Evolutionary conservation across 2,329 filamentous ascomycete species (phyloP).

Genomic region (Bimuria novae-zelandiae): DNA sequence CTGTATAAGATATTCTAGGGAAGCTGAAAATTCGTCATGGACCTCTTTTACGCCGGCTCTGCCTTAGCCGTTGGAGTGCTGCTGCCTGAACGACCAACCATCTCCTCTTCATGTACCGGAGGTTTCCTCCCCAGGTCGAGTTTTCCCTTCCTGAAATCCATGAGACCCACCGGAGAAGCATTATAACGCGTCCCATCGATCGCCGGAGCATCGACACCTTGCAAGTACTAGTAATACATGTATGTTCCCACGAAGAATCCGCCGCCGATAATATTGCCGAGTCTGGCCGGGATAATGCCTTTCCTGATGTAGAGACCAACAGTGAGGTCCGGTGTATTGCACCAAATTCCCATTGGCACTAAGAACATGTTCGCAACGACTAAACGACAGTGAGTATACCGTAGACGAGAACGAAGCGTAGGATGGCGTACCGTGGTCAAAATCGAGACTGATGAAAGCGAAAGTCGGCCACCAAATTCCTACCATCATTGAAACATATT

Average conservation of each 20-base stretch:
- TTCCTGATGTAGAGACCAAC: conserved; percentile 37
- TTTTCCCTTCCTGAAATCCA: not conserved
- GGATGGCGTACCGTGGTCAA: conserved; percentile 22
- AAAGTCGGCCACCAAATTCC: conserved; percentile 37
- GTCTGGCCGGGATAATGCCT: conserved; percentile 28
- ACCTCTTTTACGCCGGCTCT: not conserved
- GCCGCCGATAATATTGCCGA: conserved; percentile 32
- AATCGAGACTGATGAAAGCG: conserved; percentile 28
- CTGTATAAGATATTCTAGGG: not conserved
- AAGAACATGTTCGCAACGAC: conserved; percentile 38
- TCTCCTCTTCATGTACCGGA: not conserved
- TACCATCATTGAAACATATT: conserved; percentile 26
- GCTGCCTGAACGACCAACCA: not conserved
- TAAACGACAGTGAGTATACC: not conserved
- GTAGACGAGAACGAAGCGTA: not conserved
- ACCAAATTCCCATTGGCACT: conserved; percentile 32
- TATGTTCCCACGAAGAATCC: not conserved
- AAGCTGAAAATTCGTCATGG: not conserved
- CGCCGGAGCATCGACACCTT: not conserved
- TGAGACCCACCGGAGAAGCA: not conserved
- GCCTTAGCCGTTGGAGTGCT: not conserved
- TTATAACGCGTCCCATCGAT: not conserved
- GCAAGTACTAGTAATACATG: not conserved
- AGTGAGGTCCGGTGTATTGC: conserved; percentile 20
- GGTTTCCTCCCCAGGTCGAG: not conserved